Base-by-base conservation (phyloP, 2,329 filamentous ascomycete species). In the Ascochyta lentis region DNA sequence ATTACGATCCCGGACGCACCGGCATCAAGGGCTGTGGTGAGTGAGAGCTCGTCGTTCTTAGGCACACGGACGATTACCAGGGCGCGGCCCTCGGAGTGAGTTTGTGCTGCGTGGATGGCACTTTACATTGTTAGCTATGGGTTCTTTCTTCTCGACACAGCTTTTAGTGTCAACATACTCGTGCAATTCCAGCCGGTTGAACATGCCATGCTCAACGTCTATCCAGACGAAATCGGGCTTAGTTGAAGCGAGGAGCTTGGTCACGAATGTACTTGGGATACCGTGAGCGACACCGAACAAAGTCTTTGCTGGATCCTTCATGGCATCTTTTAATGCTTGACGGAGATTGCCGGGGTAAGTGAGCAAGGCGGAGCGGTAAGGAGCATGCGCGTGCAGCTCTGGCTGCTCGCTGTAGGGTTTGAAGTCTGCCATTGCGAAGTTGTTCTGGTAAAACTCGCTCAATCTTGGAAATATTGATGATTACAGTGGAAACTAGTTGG, bases 151-250 rank as follows among this genome's bases (percentile, higher is more conserved):
- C n/a, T 5, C 5, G 10, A 22, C 6, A 10, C 0, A 29, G 15
- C 4, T 27, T 27, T 4, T 24, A 1, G 9, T 31, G 16, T 22
- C 3, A 9, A 40, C 67, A 51, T 61, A 69, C 67, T 70, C 66
- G 23, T 66, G 63, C 19, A 70, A 29, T 19, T 66, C 62, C 16
- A 67, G 54, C 2, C 66, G 56, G 47, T 67, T 64, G 46, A 65
- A 70, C 63, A 70, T 68, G 44, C 64, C 66, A 44, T 70, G 66
- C 51, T 68, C 65, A 6, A 70, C 67, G 26, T 70, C 66, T 12
- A 68, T 63, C 60, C 60, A 70, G 55, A 68, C 63, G 46, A 68
- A 68, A 43, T 70, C 66, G 1, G 67, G 65, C 53, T 66, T 68
- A 16, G 64, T 60, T n/a, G 58, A 62, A 15, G 66, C 67, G 37